A percentile compares a stretch with the other conserved stretches of the same genome.
Evolutionary conservation across 1,139 yeast genomes (phyloP).

Genomic region (Pichia sp.): DNA sequence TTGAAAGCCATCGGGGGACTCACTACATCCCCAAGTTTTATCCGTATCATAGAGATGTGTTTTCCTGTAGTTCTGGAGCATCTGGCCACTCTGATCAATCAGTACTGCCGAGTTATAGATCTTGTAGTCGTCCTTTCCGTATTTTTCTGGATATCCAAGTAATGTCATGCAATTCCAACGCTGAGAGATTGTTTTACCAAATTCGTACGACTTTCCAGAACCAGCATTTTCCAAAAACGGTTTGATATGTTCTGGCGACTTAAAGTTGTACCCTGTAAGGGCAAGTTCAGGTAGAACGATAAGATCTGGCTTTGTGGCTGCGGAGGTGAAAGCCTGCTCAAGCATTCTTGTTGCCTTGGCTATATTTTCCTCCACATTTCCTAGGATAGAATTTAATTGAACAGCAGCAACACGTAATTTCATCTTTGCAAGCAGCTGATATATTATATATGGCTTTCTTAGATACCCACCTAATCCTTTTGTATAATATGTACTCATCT

Average conservation of each 20-base stretch:
- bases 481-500: too few relatives aligned
- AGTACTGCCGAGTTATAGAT: conserved; percentile 73
- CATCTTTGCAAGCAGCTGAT: conserved; percentile 23
- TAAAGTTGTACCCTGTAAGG: conserved; percentile 78
- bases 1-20: conserved; percentile 56
- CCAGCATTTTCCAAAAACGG: conserved; percentile 52
- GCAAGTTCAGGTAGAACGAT: conserved; percentile 81
- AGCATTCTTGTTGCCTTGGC: conserved; percentile 43
- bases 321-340: conserved; percentile 25
- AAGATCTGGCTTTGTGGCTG: conserved; percentile 44
- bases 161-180: conserved; percentile 61
- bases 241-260: conserved; percentile 44
- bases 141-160: conserved; percentile 75
- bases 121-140: conserved; percentile 17
- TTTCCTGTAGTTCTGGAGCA: conserved; percentile 69
- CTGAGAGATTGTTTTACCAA: conserved; percentile 55
- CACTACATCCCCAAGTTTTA: conserved; percentile 73
- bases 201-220: conserved; percentile 40
- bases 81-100: conserved; percentile 52
- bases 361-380: conserved; percentile 53
- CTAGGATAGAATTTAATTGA: conserved; percentile 65
- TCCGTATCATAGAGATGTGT: conserved; percentile 77
- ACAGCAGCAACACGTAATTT: conserved; percentile 57
- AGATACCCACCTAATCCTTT: too few relatives aligned
- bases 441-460: too few relatives aligned